These are phyloP conservation scores for Fraxinus quadrangulata DNA, from an alignment of 257 asterid species.

Conservation along the genomic window DNA sequence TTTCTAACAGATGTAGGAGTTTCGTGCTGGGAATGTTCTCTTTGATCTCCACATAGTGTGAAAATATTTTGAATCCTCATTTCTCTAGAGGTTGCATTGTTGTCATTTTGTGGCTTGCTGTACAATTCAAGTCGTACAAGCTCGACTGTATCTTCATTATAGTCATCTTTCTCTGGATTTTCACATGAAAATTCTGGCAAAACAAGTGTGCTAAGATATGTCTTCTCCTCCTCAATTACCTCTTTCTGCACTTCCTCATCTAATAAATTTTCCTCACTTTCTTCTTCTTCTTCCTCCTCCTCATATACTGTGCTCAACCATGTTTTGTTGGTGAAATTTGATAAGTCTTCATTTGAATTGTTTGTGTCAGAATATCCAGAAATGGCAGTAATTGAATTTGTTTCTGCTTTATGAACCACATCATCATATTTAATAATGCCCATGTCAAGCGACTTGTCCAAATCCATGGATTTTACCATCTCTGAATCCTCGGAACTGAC, in stretches of 20 bases:
- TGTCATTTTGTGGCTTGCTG: not conserved
- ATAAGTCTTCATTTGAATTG: conserved; percentile 37
- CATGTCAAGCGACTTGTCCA: conserved; percentile 70
- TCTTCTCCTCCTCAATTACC: conserved; percentile 49
- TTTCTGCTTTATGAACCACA: conserved; percentile 33
- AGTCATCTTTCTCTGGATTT: conserved; percentile 18
- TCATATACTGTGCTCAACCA: conserved; percentile 77
- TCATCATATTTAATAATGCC: conserved; percentile 31
- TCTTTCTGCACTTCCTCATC: conserved; percentile 75
- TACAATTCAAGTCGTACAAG: not conserved
- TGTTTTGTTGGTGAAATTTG: conserved; percentile 42
- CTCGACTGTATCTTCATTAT: not conserved
- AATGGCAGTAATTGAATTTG: conserved; percentile 23
- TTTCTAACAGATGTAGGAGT: conserved; percentile 30
- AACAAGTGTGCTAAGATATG: conserved; percentile 9
- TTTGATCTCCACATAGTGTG: conserved; percentile 61
- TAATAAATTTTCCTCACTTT: conserved; percentile 36
- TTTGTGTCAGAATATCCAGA: conserved; percentile 31
- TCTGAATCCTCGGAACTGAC: conserved; percentile 62
- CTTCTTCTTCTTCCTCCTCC: conserved; percentile 54
- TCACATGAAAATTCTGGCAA: conserved; percentile 31
- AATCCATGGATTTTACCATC: conserved; percentile 97
- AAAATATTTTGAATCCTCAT: conserved; percentile 63
- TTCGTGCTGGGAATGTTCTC: conserved; percentile 50
- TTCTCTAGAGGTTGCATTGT: conserved; percentile 32